Conservation (phyloP, 352 stramenopile genomes). For the Phytopythium vexans region DNA sequence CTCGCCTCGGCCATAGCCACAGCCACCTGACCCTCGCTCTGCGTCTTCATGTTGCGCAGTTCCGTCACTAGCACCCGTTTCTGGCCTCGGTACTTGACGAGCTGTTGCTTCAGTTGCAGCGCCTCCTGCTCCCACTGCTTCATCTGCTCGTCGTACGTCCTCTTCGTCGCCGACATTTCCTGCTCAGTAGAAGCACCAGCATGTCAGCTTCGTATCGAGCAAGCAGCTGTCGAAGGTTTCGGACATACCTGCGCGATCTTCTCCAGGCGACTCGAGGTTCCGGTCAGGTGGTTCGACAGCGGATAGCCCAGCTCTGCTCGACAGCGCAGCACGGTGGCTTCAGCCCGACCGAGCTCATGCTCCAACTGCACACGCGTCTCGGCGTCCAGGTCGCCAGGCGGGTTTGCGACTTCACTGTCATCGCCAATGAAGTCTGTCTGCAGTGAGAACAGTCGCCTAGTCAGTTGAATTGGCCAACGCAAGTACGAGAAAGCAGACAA, state of each 20-base stretch:
- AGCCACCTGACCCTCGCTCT: slow-evolving; percentile 68
- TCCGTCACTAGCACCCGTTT: slow-evolving; percentile 77
- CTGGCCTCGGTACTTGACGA: slow-evolving; percentile 77
- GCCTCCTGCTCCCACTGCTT: slow-evolving; percentile 46
- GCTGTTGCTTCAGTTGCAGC: slow-evolving; percentile 55
- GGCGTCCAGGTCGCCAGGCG: slow-evolving; percentile 43
- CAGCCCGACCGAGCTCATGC: slow-evolving; percentile 67
- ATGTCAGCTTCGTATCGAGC: too few species aligned
- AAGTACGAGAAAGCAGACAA: background rate
- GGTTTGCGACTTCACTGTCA: slow-evolving; percentile 19
- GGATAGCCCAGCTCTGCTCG: slow-evolving; percentile 75
- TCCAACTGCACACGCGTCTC: slow-evolving; percentile 49
- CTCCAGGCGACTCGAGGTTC: slow-evolving; percentile 68
- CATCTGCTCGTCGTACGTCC: slow-evolving; percentile 68
- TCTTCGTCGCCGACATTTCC: slow-evolving; percentile 69
- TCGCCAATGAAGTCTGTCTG: slow-evolving; percentile 61
- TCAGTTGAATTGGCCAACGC: too few species aligned
- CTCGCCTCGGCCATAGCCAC: slow-evolving; percentile 82
- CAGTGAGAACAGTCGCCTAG: background rate
- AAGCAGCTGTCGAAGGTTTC: too few species aligned
- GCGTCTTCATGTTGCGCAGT: slow-evolving; percentile 74
- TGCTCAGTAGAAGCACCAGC: slow-evolving; percentile 6
- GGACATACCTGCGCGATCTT: slow-evolving; percentile 58
- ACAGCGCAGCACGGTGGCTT: slow-evolving; percentile 65
- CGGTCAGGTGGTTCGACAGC: slow-evolving; percentile 70